phyloP scores from a whole-genome alignment of 306 rosid species.

The Elaeagnus macrophylla region DNA sequence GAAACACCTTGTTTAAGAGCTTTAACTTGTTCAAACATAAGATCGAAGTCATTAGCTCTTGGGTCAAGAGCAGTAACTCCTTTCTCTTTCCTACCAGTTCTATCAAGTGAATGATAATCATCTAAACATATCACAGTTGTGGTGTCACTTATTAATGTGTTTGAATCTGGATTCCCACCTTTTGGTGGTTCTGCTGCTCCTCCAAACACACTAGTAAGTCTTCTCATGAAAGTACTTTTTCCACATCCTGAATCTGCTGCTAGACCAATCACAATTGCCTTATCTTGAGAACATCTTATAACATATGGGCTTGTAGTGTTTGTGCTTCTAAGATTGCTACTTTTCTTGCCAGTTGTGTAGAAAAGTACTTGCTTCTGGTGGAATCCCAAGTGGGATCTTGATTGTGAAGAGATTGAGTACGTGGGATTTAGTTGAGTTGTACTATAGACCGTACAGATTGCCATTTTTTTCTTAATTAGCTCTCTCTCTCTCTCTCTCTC shows the following conservation, averaged over 20 bases:
- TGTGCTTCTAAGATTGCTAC: constrained; percentile 6
- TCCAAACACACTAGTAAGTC: constrained; percentile 91
- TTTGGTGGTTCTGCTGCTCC: constrained; percentile 92
- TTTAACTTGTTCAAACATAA: constrained; percentile 94
- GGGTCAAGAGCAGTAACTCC: constrained; percentile 99
- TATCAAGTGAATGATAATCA: constrained; percentile 89
- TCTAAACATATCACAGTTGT: constrained; percentile 94
- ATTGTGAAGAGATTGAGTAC: constrained; percentile 46
- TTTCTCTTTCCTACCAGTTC: constrained; percentile 83
- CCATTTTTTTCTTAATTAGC: constrained; percentile 29
- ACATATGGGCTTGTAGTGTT: constrained; percentile 20
- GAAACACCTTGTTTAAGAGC: constrained; percentile 65
- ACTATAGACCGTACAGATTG: constrained; percentile 64
- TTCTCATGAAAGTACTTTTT: constrained; percentile 96
- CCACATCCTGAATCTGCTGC: constrained; percentile 99
- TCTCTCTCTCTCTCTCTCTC: neutral
- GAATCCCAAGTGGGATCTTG: constrained; percentile 53
- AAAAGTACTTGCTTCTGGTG: constrained; percentile 70
- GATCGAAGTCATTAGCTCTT: constrained; percentile 85
- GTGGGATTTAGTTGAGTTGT: constrained; percentile 74
- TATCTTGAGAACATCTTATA: constrained; percentile 52
- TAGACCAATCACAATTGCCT: constrained; percentile 87
- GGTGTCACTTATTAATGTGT: constrained; percentile 93
- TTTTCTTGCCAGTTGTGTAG: constrained; percentile 37
- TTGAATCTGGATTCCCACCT: constrained; percentile 94